These are phyloP conservation scores for Cucurbita argyrosperma DNA, from an alignment of 306 rosid genomes.

Conservation along the genomic window DNA sequence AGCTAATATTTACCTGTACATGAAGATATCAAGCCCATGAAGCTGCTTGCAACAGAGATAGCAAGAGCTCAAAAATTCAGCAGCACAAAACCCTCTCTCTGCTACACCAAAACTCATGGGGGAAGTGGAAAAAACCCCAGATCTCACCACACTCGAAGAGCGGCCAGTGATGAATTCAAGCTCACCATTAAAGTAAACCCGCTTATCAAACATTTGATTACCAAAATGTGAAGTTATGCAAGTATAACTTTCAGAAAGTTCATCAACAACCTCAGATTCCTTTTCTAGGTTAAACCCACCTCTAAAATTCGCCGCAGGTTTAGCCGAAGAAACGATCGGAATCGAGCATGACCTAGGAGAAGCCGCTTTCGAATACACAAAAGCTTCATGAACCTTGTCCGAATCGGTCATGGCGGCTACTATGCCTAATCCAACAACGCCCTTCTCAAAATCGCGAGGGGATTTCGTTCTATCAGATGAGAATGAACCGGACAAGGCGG, in stretches of 20 bases:
- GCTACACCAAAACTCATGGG: slow-evolving; percentile 27
- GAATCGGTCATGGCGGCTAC: slow-evolving; percentile 58
- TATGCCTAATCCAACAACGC: slow-evolving; percentile 53
- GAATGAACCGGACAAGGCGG: slow-evolving; percentile 27
- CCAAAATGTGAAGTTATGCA: slow-evolving; percentile 41
- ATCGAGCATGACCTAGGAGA: slow-evolving; percentile 36
- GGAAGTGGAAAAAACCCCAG: slow-evolving; percentile 43
- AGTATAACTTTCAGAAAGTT: slow-evolving; percentile 38
- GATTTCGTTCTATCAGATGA: slow-evolving; percentile 23
- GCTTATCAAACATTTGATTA: slow-evolving; percentile 18
- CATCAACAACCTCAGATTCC: slow-evolving; percentile 18
- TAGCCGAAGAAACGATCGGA: slow-evolving; percentile 51
- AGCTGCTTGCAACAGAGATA: slow-evolving; percentile 48
- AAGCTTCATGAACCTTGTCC: slow-evolving; percentile 3
- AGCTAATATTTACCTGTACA: no score
- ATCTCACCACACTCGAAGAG: slow-evolving; percentile 9
- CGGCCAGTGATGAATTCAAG: neutral
- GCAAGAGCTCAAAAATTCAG: slow-evolving; percentile 43
- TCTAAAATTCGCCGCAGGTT: slow-evolving; percentile 49
- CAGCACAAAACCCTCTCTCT: slow-evolving; percentile 16
- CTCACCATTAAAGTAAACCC: slow-evolving; percentile 29
- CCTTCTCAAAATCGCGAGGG: slow-evolving; percentile 32
- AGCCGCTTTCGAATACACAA: neutral
- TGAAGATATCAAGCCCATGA: slow-evolving; percentile 65
- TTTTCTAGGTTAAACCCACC: slow-evolving; percentile 15